Conservation (phyloP, 306 rosid species). For the Malus sieversii region DNA sequence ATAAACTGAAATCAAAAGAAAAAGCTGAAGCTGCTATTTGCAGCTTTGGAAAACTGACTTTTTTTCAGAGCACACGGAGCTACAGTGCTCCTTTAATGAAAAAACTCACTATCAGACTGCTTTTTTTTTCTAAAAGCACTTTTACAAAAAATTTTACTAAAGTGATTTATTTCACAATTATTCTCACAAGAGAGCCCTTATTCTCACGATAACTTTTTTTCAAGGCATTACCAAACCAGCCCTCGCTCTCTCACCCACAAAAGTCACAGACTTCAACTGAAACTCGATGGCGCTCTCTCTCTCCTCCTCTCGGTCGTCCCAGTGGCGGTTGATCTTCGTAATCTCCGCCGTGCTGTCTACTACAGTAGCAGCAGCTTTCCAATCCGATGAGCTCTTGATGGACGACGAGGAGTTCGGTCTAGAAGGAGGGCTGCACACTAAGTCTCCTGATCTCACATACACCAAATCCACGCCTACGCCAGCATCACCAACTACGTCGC, state of each 20-base stretch:
- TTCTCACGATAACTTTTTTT: no score
- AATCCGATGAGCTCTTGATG: conserved; percentile 83
- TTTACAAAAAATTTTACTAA: no score
- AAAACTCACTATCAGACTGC: no score
- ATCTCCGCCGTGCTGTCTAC: conserved; percentile 24
- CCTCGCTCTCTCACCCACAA: neutral
- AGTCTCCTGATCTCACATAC: conserved; percentile 24
- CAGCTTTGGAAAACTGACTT: no score
- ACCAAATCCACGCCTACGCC: conserved; percentile 22
- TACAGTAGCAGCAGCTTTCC: conserved; percentile 50
- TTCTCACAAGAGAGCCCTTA: no score
- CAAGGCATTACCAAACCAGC: no score
- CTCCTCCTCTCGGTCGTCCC: neutral
- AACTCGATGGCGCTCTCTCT: conserved; percentile 14
- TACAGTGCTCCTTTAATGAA: no score
- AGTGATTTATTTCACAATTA: no score
- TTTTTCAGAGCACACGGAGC: no score
- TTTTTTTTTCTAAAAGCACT: no score
- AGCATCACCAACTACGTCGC: conserved; percentile 12
- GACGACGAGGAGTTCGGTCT: conserved; percentile 90
- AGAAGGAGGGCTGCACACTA: conserved; percentile 57
- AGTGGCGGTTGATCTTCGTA: conserved; percentile 4
- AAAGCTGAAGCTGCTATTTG: no score
- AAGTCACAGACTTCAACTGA: neutral
- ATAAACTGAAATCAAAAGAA: no score